Evolutionary conservation across 495 filamentous ascomycete species (phyloP).

Genomic region (Clavariopsis aquatica): DNA sequence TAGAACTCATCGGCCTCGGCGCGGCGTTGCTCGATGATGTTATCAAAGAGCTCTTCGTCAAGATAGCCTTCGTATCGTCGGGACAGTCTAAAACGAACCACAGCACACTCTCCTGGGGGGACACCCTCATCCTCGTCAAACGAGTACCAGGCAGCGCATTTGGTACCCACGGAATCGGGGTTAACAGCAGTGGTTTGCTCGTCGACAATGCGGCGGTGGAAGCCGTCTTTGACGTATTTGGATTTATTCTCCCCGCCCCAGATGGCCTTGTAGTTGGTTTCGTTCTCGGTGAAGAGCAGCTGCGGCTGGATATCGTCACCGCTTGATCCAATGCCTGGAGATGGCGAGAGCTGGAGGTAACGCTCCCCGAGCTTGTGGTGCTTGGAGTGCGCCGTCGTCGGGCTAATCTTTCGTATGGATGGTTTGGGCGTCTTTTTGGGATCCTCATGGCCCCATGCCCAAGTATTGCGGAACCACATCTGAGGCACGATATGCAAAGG

Average conservation of each 20-base stretch:
- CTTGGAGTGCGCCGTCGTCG: conserved; percentile 68
- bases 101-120: conserved; percentile 85
- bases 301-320: conserved; percentile 80
- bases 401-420: conserved; percentile 61
- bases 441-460: conserved; percentile 82
- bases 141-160: conserved; percentile 86
- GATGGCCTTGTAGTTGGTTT: conserved; percentile 78
- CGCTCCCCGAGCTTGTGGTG: conserved; percentile 79
- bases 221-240: conserved; percentile 91
- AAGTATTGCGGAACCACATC: conserved; percentile 96
- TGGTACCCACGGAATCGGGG: conserved; percentile 77
- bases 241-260: conserved; percentile 75
- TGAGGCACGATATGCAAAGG: conserved; percentile 92
- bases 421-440: conserved; percentile 81
- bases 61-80: conserved; percentile 68
- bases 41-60: conserved; percentile 89
- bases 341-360: conserved; percentile 84
- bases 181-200: conserved; percentile 79
- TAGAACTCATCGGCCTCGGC: conserved; percentile 96
- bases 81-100: conserved; percentile 88
- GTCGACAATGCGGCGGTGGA: conserved; percentile 84
- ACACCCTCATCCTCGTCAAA: conserved; percentile 90
- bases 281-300: conserved; percentile 91
- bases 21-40: conserved; percentile 80
- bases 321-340: conserved; percentile 74